phyloP scores from a whole-genome alignment of 768 basidiomycete genomes.

The Boletus sp. region DNA sequence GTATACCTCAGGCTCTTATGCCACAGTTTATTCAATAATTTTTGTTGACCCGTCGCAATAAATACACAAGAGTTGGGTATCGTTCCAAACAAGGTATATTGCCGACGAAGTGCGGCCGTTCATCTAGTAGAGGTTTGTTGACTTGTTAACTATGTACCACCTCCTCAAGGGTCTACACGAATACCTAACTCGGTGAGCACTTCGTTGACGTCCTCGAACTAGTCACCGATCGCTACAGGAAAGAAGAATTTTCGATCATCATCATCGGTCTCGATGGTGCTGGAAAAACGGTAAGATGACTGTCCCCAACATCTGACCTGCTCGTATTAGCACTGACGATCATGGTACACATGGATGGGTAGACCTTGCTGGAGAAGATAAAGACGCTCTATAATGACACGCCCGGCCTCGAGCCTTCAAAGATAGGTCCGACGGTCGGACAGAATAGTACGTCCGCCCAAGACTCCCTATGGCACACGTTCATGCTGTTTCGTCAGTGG shows the following conservation, averaged over 20 bases:
- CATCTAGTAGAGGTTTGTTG: too few relatives aligned
- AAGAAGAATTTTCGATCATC: constrained; percentile 90
- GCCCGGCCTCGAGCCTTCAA: constrained; percentile 86
- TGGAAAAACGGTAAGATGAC: constrained; percentile 72
- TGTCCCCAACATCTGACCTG: too few relatives aligned
- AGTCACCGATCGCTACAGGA: constrained; percentile 42
- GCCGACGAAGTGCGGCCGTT: too few relatives aligned
- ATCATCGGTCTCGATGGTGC: constrained; percentile 93
- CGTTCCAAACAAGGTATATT: too few relatives aligned
- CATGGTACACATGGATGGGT: background rate
- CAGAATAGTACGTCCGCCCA: constrained; percentile 80
- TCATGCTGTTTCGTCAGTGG: constrained; percentile 50
- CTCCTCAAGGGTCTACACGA: constrained; percentile 90
- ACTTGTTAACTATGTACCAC: constrained; percentile 70
- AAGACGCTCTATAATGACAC: constrained; percentile 88
- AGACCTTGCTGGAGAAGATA: constrained; percentile 91
- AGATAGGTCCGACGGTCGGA: constrained; percentile 95
- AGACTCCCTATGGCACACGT: background rate
- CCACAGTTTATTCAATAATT: too few relatives aligned
- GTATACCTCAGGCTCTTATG: too few relatives aligned
- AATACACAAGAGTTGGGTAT: too few relatives aligned
- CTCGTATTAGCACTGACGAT: background rate
- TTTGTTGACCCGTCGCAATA: too few relatives aligned
- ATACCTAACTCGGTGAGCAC: constrained; percentile 72
- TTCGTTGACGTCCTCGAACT: background rate